Conservation (phyloP, 2,329 filamentous ascomycete genomes). For the Didymella glomerata region DNA sequence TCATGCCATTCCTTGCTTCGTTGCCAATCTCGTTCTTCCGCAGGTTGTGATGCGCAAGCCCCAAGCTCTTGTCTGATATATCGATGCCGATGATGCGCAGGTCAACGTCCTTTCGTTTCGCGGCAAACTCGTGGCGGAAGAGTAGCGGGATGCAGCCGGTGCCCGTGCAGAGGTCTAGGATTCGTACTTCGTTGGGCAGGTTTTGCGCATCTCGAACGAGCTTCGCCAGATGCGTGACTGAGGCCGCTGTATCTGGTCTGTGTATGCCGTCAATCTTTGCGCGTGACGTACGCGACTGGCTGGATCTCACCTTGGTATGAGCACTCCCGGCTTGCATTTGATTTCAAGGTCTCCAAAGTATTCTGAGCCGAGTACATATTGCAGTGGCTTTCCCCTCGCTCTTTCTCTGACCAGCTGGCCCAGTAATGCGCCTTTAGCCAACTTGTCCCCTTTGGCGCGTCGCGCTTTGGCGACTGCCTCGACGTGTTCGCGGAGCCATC, state of each 20-base stretch:
- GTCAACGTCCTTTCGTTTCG: constrained; percentile 33
- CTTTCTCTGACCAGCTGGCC: constrained; percentile 49
- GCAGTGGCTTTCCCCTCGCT: constrained; percentile 76
- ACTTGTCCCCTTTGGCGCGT: constrained; percentile 27
- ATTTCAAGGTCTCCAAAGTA: constrained; percentile 88
- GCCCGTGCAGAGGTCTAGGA: constrained; percentile 90
- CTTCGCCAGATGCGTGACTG: constrained; percentile 42
- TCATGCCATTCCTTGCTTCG: constrained; percentile 29
- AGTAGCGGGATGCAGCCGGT: constrained; percentile 89
- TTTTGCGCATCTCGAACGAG: constrained; percentile 35
- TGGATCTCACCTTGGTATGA: constrained; percentile 75
- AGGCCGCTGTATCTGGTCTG: constrained; percentile 59
- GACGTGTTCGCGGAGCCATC: constrained; percentile 73
- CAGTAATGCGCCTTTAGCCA: constrained; percentile 34
- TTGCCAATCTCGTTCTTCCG: constrained; percentile 44
- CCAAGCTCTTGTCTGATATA: constrained; percentile 71
- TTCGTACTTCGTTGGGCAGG: constrained; percentile 56
- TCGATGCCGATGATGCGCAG: constrained; percentile 75
- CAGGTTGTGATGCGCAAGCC: constrained; percentile 72
- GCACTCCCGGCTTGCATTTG: constrained; percentile 75
- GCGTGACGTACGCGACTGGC: constrained; percentile 27
- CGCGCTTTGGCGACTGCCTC: constrained; percentile 36
- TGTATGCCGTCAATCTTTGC: constrained; percentile 23
- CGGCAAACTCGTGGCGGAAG: constrained; percentile 68
- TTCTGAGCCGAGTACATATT: constrained; percentile 88